A percentile compares a stretch with the other conserved stretches of the same genome.
Conservation (phyloP, 495 filamentous ascomycete genomes). For the Chlorociboria aeruginascens region DNA sequence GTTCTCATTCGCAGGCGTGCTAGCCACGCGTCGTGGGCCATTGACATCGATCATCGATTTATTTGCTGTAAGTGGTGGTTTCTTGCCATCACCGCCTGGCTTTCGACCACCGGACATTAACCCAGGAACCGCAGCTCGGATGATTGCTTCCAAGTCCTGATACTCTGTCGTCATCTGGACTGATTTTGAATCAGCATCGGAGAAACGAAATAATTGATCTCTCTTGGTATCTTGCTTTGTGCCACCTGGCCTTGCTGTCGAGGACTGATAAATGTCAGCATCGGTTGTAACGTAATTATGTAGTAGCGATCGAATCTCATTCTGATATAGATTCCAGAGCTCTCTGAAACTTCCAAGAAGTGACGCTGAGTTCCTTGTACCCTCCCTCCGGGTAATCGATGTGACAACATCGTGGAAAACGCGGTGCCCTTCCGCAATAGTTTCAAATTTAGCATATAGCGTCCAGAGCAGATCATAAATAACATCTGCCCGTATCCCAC, state of each 20-base stretch:
- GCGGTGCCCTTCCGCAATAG: slow-evolving; percentile 91
- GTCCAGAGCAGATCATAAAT: slow-evolving; percentile 85
- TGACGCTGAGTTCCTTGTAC: slow-evolving; percentile 31
- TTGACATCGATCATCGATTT: slow-evolving; percentile 26
- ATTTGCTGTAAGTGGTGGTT: slow-evolving; percentile 22
- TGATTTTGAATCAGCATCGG: slow-evolving; percentile 67
- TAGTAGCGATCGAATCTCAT: slow-evolving; percentile 75
- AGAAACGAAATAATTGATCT: slow-evolving; percentile 81
- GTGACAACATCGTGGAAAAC: slow-evolving; percentile 84
- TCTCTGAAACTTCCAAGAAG: slow-evolving; percentile 78
- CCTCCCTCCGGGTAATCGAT: slow-evolving; percentile 61
- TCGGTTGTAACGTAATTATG: slow-evolving; percentile 98
- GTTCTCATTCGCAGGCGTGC: slow-evolving; percentile 26
- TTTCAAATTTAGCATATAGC: slow-evolving; percentile 90
- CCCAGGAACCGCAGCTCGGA: slow-evolving; percentile 83
- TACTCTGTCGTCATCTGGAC: slow-evolving; percentile 67
- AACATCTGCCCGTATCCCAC: slow-evolving; percentile 63
- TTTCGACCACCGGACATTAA: slow-evolving; percentile 69
- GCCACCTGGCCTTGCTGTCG: slow-evolving; percentile 22
- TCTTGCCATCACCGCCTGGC: slow-evolving; percentile 29
- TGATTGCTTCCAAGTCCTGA: slow-evolving; percentile 81
- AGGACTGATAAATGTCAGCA: slow-evolving; percentile 52
- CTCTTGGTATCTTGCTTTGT: slow-evolving; percentile 35
- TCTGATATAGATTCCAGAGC: slow-evolving; percentile 74
- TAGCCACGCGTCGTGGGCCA: slow-evolving; percentile 31